Evolutionary conservation across 169 alveolate genomes (phyloP), one percentile per base, ranked within the genome.

Genomic region (Plasmodium ovale): DNA sequence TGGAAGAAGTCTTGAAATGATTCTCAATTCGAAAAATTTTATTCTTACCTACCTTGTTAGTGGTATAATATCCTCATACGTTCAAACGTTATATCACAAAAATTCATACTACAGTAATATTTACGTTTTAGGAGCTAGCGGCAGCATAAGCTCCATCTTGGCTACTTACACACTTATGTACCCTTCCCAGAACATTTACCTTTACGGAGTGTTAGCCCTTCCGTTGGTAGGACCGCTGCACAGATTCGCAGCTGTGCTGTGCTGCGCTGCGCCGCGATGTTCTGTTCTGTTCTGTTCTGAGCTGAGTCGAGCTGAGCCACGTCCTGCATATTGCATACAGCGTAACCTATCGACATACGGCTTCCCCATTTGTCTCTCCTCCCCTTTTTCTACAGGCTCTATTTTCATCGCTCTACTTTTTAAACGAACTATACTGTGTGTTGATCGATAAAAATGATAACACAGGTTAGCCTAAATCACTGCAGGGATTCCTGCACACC

Each of bases 51-150:
- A 74, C 60, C 14, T 74, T 42, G 29, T 74, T 5, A 74, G 88
- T 74, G 88, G 88, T 5, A 60, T 74, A 33, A 27, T 74, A 25
- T 74, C 88, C 4, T 39, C 88, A 5, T 74, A 74, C 60, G 21
- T 74, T 3, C 77, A 74, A 64, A 59, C 60, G n/a, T 59, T 64
- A 42, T 74, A 49, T 67, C 88, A 74, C 3, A 74, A 74, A 16
- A 44, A 49, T 59, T 47, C 56, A 47, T 49, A 49, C 16, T 74
- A 74, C 16, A 53, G 42, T 33, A 74, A 74, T 21, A 53, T 74
- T 60, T 74, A 33, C 16, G 88, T 74, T 9, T 42, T 74, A n/a
- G 88, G 88, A n/a, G 88, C 88, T 31, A 74, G 88, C 10, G 88
- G 88, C 0, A 74, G 88, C 51, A 59, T 74, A 44, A 74, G 88